These are phyloP conservation scores for Yamadazyma conglobata DNA, from an alignment of 1,139 yeast genomes.

Conservation along the genomic window DNA sequence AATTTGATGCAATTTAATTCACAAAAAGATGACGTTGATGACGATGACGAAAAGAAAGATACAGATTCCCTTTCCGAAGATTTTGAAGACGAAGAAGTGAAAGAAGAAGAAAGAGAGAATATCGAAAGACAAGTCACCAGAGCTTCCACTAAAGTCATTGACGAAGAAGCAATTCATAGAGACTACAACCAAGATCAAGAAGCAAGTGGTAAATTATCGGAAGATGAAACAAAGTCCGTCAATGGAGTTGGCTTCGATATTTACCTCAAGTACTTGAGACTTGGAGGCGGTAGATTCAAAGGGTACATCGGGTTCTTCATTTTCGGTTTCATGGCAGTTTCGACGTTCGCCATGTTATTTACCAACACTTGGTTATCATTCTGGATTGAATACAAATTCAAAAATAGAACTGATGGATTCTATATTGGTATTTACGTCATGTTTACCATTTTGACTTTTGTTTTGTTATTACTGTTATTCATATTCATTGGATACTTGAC, in stretches of 20 bases:
- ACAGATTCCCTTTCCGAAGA: conserved; percentile 18
- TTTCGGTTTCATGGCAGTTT: conserved; percentile 26
- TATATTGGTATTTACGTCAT: conserved; percentile 75
- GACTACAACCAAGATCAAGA: conserved; percentile 14
- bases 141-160: conserved; percentile 17
- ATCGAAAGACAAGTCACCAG: conserved; percentile 12
- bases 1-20: conserved; percentile 19
- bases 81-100: conserved; percentile 11
- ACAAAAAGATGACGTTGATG: conserved; percentile 21
- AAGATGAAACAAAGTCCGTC: conserved; percentile 38
- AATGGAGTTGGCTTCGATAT: conserved; percentile 26
- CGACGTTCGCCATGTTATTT: conserved; percentile 62
- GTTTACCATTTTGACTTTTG: conserved; percentile 43
- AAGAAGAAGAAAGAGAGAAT: conserved; percentile 18
- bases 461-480: conserved; percentile 41
- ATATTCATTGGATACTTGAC: conserved; percentile 42
- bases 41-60: conserved; percentile 22
- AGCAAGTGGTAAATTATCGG: conserved; percentile 29
- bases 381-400: conserved; percentile 67
- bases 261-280: conserved; percentile 44
- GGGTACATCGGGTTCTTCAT: conserved; percentile 12
- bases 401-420: conserved; percentile 41
- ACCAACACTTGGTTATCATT: conserved; percentile 82
- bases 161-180: conserved; percentile 16
- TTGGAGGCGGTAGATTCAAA: conserved; percentile 52